Evolutionary conservation across 2,329 filamentous ascomycete genomes (phyloP), one percentile per base, ranked within the genome.

Genomic region (Verticillium dahliae): DNA sequence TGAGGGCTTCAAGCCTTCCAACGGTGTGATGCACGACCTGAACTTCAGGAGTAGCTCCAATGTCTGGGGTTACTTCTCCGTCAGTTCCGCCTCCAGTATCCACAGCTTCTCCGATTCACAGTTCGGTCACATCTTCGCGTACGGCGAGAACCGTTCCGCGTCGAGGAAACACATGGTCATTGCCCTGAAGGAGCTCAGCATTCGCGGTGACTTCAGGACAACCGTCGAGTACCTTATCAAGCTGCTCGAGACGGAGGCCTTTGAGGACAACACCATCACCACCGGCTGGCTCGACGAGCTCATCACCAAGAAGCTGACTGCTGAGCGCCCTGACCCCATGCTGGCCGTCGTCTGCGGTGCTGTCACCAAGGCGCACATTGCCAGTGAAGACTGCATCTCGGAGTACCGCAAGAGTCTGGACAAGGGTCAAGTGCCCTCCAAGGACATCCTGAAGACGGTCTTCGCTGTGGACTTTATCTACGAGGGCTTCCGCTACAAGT

Each of bases 51-150:
- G 90, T 81, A 97, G 92, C 75, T 98, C 95, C 66, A 99, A 99
- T 69, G 95, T 98, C 61, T 99, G 95, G 95, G 95, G 95, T 84
- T 99, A 99, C 80, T 99, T 99, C 87, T 99, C 95, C 60, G 95
- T 99, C 75, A 91, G 93, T 80, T 95, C 93, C 10, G 89, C 92
- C 61, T 94, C 93, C 80, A 93, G 93, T 77, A 99, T 99, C 67
- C 95, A 99, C 86, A 97, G 92, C 77, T 99, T 97, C 84, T 98
- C 95, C 7, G 95, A 99, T 81, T 96, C 91, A 72, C 95, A 99
- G 74, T 99, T 99, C 70, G 95, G 95, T 78, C 95, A 99, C 79
- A 99, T 99, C 69, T 99, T 99, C 76, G 96, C 95, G 59, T 99
- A 98, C 70, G 95, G 95, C 64, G 95, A 99, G 83, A 99, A 96